Evolutionary conservation across 768 basidiomycete species (phyloP), one percentile per base, ranked within the genome.

Genomic region (Suillus lakei): DNA sequence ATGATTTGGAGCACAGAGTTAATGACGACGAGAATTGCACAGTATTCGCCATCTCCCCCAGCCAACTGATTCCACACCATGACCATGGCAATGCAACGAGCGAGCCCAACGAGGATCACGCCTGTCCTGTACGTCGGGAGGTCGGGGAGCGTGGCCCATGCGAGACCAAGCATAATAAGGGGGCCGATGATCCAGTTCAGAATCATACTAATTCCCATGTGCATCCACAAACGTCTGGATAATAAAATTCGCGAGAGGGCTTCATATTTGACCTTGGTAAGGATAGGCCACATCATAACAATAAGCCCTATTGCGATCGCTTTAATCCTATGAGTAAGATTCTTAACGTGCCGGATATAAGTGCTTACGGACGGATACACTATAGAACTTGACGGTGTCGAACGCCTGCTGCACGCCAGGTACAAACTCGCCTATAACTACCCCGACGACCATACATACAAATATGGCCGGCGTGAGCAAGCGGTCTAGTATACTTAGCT

Each of bases 231-330:
- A 1, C 72, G 69, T 26, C 73, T 75, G 1, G 87, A 83, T 2
- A 77, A 73, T 67, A 93, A 84, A 34, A 92, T 74, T 12, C 72
- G 64, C 0, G 88, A 88, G 1, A 95, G 82, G 1, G 78, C 73
- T 73, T 95, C 93, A 73, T 92, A 95, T 71, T 90, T 89, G 12
- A 93, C 89, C 77, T 88, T 89, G 53, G 88, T 87, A 61, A 90
- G 83, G 43, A 89, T 84, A 2, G 92, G 93, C 91, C 91, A 93
- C 91, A 95, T 95, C 87, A 95, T 95, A 60, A 94, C 79, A 21
- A 95, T 85, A 43, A 95, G 85, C 1, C 93, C 94, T 48, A 94
- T 81, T 18, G 89, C 89, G 54, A 95, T 92, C 1, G 92, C 93
- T 95, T 30, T 43, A 36, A 39, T 23, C n/a, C 38, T 62, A 26